Evolutionary conservation across 495 filamentous ascomycete genomes (phyloP).

Genomic region (Schizothecium vesticola): DNA sequence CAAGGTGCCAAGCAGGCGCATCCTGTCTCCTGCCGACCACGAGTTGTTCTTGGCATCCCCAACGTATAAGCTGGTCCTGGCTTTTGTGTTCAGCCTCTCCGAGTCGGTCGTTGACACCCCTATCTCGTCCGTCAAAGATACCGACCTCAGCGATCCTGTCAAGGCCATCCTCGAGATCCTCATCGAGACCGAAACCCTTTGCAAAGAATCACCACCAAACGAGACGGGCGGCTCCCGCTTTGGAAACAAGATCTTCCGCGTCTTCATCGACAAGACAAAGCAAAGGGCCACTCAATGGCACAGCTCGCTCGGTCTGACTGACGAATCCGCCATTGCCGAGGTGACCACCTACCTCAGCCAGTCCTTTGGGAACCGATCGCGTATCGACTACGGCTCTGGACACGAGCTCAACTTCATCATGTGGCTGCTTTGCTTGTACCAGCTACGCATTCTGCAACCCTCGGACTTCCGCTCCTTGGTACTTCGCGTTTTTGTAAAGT

Average conservation of each 20-base stretch:
- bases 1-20: slow-evolving; percentile 63
- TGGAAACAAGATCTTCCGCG: slow-evolving; percentile 85
- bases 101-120: slow-evolving; percentile 74
- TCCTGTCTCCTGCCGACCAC: slow-evolving; percentile 75
- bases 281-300: slow-evolving; percentile 55
- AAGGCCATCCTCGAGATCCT: slow-evolving; percentile 65
- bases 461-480: slow-evolving; percentile 67
- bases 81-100: slow-evolving; percentile 81
- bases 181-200: slow-evolving; percentile 55
- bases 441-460: slow-evolving; percentile 59
- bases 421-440: slow-evolving; percentile 86
- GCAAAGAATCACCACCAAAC: slow-evolving; percentile 65
- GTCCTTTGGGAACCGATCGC: slow-evolving; percentile 74
- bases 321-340: slow-evolving; percentile 57
- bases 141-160: slow-evolving; percentile 51
- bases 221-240: slow-evolving; percentile 87
- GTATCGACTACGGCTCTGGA: slow-evolving; percentile 96
- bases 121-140: slow-evolving; percentile 57
- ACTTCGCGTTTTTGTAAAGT: slow-evolving; percentile 72
- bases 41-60: slow-evolving; percentile 72
- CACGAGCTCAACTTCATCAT: slow-evolving; percentile 96
- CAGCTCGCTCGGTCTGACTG: slow-evolving; percentile 47
- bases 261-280: slow-evolving; percentile 68
- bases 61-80: slow-evolving; percentile 68
- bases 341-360: slow-evolving; percentile 73